Percentiles rank a stretch among this genome's conserved stretches.
phyloP scores from a whole-genome alignment of 169 alveolate species.

The Plasmodium coatneyi region DNA sequence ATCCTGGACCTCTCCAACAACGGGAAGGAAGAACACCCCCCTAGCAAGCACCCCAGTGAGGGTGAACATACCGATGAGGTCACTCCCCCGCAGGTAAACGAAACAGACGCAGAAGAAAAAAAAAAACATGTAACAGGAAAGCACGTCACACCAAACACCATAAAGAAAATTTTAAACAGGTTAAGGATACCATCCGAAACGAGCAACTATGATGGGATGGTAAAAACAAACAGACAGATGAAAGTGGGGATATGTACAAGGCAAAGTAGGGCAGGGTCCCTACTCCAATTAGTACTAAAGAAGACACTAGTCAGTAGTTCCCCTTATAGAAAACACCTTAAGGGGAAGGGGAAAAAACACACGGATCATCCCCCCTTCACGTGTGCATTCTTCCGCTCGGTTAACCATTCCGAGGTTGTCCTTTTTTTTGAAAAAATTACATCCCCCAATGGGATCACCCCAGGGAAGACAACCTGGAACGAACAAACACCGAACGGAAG shows the following conservation, averaged over 20 bases:
- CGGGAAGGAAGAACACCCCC: background rate
- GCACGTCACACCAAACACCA: background rate
- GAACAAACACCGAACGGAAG: background rate
- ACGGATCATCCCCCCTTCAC: background rate
- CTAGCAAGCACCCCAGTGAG: background rate
- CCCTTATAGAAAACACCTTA: background rate
- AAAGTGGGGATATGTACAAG: conserved; percentile 58
- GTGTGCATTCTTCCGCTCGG: conserved; percentile 22
- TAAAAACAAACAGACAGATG: conserved; percentile 18
- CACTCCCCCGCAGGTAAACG: background rate
- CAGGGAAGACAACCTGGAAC: background rate
- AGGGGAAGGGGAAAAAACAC: background rate
- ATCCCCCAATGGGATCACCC: background rate
- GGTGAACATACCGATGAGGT: background rate
- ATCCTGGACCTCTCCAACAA: background rate
- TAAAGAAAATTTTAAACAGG: background rate
- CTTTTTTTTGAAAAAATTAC: background rate
- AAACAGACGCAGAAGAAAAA: background rate
- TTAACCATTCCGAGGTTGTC: conserved; percentile 8
- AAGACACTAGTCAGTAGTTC: background rate
- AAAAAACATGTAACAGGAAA: background rate
- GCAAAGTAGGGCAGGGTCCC: background rate
- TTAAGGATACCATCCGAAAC: conserved; percentile 9
- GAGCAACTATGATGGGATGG: conserved; percentile 22
- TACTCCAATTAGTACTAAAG: background rate